These are phyloP conservation scores for Dactylellina drechsleri DNA, from an alignment of 2,329 filamentous ascomycete genomes.

Conservation along the genomic window DNA sequence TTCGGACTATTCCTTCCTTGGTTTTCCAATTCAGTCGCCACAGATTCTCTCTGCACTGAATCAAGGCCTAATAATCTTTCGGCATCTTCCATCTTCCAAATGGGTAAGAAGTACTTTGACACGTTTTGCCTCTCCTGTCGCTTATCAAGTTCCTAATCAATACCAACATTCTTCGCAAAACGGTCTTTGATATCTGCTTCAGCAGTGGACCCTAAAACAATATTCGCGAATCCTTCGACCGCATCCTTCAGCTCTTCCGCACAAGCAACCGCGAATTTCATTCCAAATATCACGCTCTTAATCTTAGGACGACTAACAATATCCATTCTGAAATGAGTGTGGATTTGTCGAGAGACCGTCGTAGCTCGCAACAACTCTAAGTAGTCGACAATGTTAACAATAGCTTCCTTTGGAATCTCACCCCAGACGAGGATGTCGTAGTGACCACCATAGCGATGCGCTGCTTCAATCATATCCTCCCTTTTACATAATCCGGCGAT, in stretches of 20 bases:
- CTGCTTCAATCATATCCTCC: constrained; percentile 40
- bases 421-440: constrained; percentile 50
- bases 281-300: constrained; percentile 30
- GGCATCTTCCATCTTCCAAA: constrained; percentile 24
- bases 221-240: constrained; percentile 27
- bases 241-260: constrained; percentile 28
- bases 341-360: constrained; percentile 39
- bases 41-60: too few relatives aligned
- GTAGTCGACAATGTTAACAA: constrained; percentile 46
- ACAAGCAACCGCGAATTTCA: constrained; percentile 48
- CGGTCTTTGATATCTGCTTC: constrained; percentile 16
- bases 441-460: constrained; percentile 47
- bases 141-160: constrained; percentile 28
- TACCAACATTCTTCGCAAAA: constrained; percentile 18
- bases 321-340: constrained; percentile 45
- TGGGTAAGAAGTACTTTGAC: constrained; percentile 48
- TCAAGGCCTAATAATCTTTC: constrained; percentile 29
- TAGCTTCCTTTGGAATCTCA: constrained; percentile 40
- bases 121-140: constrained; percentile 35
- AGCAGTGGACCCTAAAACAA: constrained; percentile 18
- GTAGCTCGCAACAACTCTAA: constrained; percentile 38
- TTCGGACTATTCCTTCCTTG: not conserved
- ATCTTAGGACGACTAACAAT: constrained; percentile 43
- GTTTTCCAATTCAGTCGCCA: not conserved
- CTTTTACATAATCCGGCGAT: constrained; percentile 29